Conservation (phyloP, 352 stramenopile genomes). For the Saprolegnia parasitica region DNA sequence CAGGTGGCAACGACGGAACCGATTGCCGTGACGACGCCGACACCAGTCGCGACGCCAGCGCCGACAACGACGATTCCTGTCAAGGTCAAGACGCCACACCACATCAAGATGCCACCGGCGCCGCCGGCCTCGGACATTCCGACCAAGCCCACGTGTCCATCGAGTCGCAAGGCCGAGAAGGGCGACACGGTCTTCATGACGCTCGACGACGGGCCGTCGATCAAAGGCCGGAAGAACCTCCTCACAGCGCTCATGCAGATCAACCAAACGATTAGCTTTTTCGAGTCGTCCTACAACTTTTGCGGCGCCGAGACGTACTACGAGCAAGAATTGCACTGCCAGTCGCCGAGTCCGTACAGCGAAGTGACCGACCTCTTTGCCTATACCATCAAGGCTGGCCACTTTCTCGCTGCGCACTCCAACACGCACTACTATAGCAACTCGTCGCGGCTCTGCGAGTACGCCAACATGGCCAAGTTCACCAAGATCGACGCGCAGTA, state of each 20-base stretch:
- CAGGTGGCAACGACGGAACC: background rate
- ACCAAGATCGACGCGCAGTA: conserved; percentile 26
- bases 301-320: conserved; percentile 16
- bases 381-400: conserved; percentile 25
- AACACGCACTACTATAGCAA: conserved; percentile 24
- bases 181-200: conserved; percentile 24
- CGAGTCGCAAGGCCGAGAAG: background rate
- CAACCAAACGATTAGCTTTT: conserved; percentile 13
- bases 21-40: conserved; percentile 1
- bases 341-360: conserved; percentile 2
- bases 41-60: background rate
- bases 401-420: conserved; percentile 26
- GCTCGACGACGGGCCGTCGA: conserved; percentile 23
- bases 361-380: background rate
- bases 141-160: background rate
- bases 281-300: conserved; percentile 26
- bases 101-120: conserved; percentile 1
- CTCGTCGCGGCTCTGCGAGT: conserved; percentile 1
- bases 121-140: conserved; percentile 1
- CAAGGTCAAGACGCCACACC: background rate
- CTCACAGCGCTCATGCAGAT: background rate
- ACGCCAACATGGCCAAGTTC: conserved; percentile 10
- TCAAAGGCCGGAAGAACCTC: background rate
- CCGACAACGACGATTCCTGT: background rate
- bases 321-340: background rate